These are phyloP conservation scores for Aechmea fasciata DNA, from an alignment of 176 grass and related monocot species.

Conservation along the genomic window DNA sequence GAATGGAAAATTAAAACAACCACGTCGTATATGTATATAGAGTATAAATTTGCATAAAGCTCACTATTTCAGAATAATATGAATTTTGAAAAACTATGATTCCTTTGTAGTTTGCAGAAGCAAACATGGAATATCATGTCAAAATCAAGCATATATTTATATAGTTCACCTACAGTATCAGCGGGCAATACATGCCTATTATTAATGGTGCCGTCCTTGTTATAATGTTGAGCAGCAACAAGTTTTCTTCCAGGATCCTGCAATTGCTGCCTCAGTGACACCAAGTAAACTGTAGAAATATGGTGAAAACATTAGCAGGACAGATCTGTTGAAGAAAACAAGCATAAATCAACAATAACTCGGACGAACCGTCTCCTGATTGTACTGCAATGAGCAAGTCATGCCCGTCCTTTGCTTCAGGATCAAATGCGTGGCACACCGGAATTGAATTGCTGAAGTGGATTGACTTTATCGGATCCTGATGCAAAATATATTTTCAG, in stretches of 20 bases:
- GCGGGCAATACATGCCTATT: conserved; percentile 62
- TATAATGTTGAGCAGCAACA: conserved; percentile 77
- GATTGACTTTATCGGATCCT: conserved; percentile 85
- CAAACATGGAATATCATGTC: not conserved
- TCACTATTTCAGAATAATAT: too few relatives aligned
- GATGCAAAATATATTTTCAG: conserved; percentile 15
- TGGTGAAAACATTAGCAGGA: conserved; percentile 4
- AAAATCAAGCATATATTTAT: not conserved
- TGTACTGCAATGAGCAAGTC: conserved; percentile 72
- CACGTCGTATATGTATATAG: not conserved
- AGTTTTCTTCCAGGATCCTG: conserved; percentile 88
- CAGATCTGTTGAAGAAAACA: conserved; percentile 3
- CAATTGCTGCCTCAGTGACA: conserved; percentile 95
- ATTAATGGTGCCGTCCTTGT: conserved; percentile 70
- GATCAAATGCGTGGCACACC: conserved; percentile 86
- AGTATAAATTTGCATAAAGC: not conserved
- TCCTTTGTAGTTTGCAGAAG: not conserved
- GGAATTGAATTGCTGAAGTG: conserved; percentile 82
- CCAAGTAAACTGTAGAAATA: conserved; percentile 59
- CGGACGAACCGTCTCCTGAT: conserved; percentile 67
- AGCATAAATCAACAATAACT: conserved; percentile 9
- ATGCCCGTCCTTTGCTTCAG: conserved; percentile 80
- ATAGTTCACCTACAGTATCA: not conserved
- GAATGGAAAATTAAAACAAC: not conserved
- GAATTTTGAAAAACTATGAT: too few relatives aligned